Evolutionary conservation across 2,329 filamentous ascomycete genomes (phyloP), one percentile per base, ranked within the genome.

Genomic region (Incumbomyces lentus): DNA sequence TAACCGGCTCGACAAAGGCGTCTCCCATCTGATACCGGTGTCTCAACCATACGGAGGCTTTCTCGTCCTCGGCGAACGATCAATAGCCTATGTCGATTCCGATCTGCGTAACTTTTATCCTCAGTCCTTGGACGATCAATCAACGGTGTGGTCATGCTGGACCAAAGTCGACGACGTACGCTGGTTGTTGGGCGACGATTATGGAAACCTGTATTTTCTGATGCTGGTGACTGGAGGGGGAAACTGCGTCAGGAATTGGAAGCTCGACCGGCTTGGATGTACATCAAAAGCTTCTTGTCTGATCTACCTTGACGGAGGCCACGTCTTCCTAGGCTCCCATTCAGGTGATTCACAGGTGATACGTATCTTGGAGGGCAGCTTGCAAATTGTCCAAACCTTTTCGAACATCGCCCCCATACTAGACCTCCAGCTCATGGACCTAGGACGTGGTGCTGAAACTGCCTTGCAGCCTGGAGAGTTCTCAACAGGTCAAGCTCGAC

Each of bases 391-490:
- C 8, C 87, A 95, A 60, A 83, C 79, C 0, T 73, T 93, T 47
- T 70, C 78, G 2, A 98, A 95, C 59, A 86, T 96, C 56, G 88
- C 85, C 0, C 92, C 92, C 0, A 85, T 98, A 35, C 68, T 96
- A 33, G 92, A 98, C 61, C 95, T 98, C 57, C 82, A 85, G 1
- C 79, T 98, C 13, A 95, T 96, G 87, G 92, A 96, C 59, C 84
- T 96, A 74, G 90, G 89, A 0, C 89, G 87, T 56, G 75, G 86
- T 47, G 82, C 86, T 49, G 82, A 82, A 17, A 84, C 92, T 52
- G 79, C 74, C 7, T 14, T 45, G 13, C 81, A 86, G 14, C 84
- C 82, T 2, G 93, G 92, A 58, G 86, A 92, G 52, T 98, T 95
- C 59, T 94, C 89, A 0, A 95, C 90, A 1, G 92, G 92, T 0